Evolutionary conservation across 2,329 filamentous ascomycete species (phyloP).

Genomic region (Monosporascus sp.): DNA sequence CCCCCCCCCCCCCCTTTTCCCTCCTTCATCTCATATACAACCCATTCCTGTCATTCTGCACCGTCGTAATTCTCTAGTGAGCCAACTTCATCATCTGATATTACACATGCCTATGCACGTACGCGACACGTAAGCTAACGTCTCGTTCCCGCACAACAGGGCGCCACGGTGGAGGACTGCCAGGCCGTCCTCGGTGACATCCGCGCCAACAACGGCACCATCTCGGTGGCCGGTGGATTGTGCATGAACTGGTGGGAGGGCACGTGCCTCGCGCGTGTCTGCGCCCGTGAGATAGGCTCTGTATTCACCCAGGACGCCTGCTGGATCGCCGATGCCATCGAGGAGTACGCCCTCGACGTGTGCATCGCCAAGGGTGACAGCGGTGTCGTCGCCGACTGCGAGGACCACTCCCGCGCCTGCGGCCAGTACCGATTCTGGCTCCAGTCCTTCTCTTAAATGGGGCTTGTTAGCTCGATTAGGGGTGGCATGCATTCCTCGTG

Average conservation of each 20-base stretch:
- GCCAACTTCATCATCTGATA: no score
- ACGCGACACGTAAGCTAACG: background rate
- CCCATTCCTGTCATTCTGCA: no score
- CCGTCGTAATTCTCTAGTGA: no score
- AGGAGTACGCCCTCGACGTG: slow-evolving; percentile 3
- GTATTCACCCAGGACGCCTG: slow-evolving; percentile 69
- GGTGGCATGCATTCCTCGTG: no score
- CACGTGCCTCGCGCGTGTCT: slow-evolving; percentile 6
- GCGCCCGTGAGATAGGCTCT: slow-evolving; percentile 40
- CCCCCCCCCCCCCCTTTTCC: background rate
- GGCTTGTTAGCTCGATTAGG: no score
- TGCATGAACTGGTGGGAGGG: slow-evolving; percentile 15
- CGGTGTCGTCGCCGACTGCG: slow-evolving; percentile 7
- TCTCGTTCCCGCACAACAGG: slow-evolving; percentile 3
- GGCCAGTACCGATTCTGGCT: slow-evolving; percentile 7
- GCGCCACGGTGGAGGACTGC: slow-evolving; percentile 9
- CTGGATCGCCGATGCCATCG: slow-evolving; percentile 49
- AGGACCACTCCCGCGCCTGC: slow-evolving; percentile 5
- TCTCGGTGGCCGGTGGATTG: slow-evolving; percentile 6
- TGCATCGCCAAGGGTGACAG: slow-evolving; percentile 7
- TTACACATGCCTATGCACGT: no score
- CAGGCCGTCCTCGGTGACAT: slow-evolving; percentile 8
- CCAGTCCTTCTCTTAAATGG: background rate
- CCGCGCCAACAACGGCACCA: slow-evolving; percentile 4
- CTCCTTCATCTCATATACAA: background rate